Evolutionary conservation across 2,329 filamentous ascomycete species (phyloP).

Genomic region (Thielaviopsis populi): DNA sequence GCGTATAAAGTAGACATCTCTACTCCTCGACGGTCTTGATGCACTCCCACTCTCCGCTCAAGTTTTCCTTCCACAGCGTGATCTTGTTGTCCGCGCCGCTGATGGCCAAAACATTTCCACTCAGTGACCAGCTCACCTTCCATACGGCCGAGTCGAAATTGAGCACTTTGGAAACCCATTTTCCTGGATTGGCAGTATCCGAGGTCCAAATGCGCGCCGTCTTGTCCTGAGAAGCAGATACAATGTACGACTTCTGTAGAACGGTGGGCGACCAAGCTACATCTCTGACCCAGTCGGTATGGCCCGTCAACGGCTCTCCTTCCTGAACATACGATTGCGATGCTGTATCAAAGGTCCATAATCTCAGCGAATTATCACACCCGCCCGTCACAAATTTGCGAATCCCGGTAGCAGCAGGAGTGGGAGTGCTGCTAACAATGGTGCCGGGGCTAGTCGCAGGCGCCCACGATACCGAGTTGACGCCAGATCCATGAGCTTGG

Average conservation of each 20-base stretch:
- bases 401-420: slow-evolving; percentile 45
- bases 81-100: slow-evolving; percentile 94
- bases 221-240: slow-evolving; percentile 88
- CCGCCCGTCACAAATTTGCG: slow-evolving; percentile 88
- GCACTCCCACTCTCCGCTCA: slow-evolving; percentile 91
- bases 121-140: slow-evolving; percentile 96
- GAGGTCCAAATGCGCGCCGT: slow-evolving; percentile 95
- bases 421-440: slow-evolving; percentile 57
- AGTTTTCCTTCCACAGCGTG: slow-evolving; percentile 94
- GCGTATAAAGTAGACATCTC: neutral
- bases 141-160: slow-evolving; percentile 81
- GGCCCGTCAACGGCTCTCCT: slow-evolving; percentile 54
- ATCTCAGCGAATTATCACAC: slow-evolving; percentile 82
- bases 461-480: slow-evolving; percentile 93
- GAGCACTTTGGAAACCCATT: slow-evolving; percentile 76
- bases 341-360: slow-evolving; percentile 69
- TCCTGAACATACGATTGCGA: slow-evolving; percentile 47
- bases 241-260: slow-evolving; percentile 91
- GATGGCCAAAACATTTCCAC: slow-evolving; percentile 88
- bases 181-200: slow-evolving; percentile 41
- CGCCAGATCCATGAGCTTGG: slow-evolving; percentile 80
- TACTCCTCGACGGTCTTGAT: slow-evolving; percentile 93
- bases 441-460: slow-evolving; percentile 72
- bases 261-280: slow-evolving; percentile 95
- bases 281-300: slow-evolving; percentile 93